phyloP scores from a whole-genome alignment of 495 filamentous ascomycete species.

The Talaromyces nanjingensis region DNA sequence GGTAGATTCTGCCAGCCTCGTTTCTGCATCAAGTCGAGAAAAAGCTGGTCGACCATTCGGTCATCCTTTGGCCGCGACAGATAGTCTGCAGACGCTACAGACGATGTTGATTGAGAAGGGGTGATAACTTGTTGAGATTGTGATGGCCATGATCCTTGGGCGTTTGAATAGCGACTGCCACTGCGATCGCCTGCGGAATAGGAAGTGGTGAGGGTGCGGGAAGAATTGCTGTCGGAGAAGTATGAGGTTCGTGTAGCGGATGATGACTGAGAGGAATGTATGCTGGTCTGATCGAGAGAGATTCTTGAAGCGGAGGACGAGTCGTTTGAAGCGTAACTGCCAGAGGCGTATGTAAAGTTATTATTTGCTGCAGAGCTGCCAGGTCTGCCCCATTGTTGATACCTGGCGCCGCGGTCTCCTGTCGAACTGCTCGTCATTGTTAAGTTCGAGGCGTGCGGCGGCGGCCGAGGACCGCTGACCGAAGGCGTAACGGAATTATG shows the following conservation, averaged over 20 bases:
- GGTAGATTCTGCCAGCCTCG: conserved; percentile 94
- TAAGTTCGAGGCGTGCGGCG: conserved; percentile 54
- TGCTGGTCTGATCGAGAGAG: conserved; percentile 62
- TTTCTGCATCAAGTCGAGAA: conserved; percentile 91
- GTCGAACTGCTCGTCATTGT: conserved; percentile 59
- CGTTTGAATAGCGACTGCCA: conserved; percentile 27
- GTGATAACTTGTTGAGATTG: conserved; percentile 39
- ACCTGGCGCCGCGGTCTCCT: conserved; percentile 59
- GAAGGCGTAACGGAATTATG: conserved; percentile 47
- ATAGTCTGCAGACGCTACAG: conserved; percentile 49
- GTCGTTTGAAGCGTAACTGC: conserved; percentile 60
- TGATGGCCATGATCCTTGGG: conserved; percentile 26
- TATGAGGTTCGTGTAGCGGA: conserved; percentile 56
- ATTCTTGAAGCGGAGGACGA: conserved; percentile 63
- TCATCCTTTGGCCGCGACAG: conserved; percentile 75
- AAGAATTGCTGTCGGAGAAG: conserved; percentile 58
- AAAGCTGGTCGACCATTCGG: conserved; percentile 82
- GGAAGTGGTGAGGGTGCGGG: conserved; percentile 46
- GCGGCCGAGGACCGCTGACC: conserved; percentile 60
- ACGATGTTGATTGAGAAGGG: conserved; percentile 41
- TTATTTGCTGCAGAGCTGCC: conserved; percentile 49
- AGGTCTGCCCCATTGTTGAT: conserved; percentile 64
- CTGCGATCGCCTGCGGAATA: conserved; percentile 31
- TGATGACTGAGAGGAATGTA: conserved; percentile 54
- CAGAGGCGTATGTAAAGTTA: conserved; percentile 55